A percentile compares a stretch with the other conserved stretches of the same genome.
Evolutionary conservation across 129 eudicot genomes (phyloP).

Genomic region (Tagetes patula): DNA sequence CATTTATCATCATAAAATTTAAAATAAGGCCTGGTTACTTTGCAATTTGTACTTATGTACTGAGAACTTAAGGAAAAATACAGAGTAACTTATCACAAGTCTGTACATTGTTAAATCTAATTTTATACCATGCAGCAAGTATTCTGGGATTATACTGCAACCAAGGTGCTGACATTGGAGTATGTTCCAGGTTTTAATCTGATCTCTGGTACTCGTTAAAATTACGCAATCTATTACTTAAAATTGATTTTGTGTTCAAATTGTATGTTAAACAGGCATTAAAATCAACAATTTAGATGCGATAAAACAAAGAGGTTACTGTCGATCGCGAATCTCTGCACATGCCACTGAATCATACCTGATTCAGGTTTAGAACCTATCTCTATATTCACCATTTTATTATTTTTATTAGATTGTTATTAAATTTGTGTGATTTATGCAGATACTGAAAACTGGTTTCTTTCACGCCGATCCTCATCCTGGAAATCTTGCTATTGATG

Average conservation of each 20-base stretch:
- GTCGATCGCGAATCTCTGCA: slow-evolving; percentile 73
- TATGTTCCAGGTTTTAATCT: slow-evolving; percentile 86
- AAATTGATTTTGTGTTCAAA: slow-evolving; percentile 20
- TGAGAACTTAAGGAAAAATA: slow-evolving; percentile 7
- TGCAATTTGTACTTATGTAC: slow-evolving; percentile 3
- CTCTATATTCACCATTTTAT: slow-evolving; percentile 6
- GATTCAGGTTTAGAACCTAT: slow-evolving; percentile 62
- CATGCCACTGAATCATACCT: slow-evolving; percentile 92
- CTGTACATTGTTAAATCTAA: not conserved
- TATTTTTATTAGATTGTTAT: slow-evolving; percentile 14
- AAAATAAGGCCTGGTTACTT: not conserved
- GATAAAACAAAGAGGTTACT: slow-evolving; percentile 66
- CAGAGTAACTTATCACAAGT: not conserved
- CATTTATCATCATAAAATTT: not conserved
- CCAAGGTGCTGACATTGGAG: slow-evolving; percentile 93
- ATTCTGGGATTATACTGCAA: slow-evolving; percentile 91
- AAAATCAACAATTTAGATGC: slow-evolving; percentile 71
- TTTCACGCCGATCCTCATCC: slow-evolving; percentile 99
- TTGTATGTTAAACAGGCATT: slow-evolving; percentile 51
- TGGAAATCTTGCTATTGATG: slow-evolving; percentile 98
- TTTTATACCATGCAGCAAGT: slow-evolving; percentile 53
- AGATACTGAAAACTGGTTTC: slow-evolving; percentile 94
- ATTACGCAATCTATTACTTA: not conserved
- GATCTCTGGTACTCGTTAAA: slow-evolving; percentile 3
- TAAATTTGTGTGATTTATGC: slow-evolving; percentile 21